Conservation (phyloP, 164 flowering plant species). For the Berberis thunbergii region DNA sequence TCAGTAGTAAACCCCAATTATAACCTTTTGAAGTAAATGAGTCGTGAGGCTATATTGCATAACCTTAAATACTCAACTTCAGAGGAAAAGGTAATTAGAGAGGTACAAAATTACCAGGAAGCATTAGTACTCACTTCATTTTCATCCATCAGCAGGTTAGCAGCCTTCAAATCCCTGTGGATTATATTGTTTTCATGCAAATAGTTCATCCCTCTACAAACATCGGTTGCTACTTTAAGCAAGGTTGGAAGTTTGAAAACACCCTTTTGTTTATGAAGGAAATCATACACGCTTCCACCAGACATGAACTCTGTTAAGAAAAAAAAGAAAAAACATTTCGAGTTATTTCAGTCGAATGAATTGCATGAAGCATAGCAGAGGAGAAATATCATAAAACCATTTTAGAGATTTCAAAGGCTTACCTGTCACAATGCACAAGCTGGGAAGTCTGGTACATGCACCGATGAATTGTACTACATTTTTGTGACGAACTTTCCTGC, state of each 20-base stretch:
- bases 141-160: constrained; percentile 99
- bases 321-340: background rate
- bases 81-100: background rate
- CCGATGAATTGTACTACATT: constrained; percentile 99
- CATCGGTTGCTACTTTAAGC: constrained; percentile 81
- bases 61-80: background rate
- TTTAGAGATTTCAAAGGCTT: background rate
- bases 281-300: constrained; percentile 88
- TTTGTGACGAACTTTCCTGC: constrained; percentile 95
- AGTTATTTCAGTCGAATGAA: background rate
- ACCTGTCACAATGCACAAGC: constrained; percentile 96
- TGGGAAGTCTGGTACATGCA: constrained; percentile 85
- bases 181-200: constrained; percentile 93
- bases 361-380: background rate
- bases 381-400: background rate
- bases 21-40: too few species aligned
- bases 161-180: constrained; percentile 94
- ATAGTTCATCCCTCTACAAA: constrained; percentile 95
- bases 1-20: too few species aligned
- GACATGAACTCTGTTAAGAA: constrained; percentile 74
- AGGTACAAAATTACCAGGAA: background rate
- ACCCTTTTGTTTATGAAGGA: constrained; percentile 82
- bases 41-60: too few species aligned
- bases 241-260: constrained; percentile 71
- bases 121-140: constrained; percentile 55